Conservation (phyloP, 2,329 filamentous ascomycete species). For the Myotisia sp. region DNA sequence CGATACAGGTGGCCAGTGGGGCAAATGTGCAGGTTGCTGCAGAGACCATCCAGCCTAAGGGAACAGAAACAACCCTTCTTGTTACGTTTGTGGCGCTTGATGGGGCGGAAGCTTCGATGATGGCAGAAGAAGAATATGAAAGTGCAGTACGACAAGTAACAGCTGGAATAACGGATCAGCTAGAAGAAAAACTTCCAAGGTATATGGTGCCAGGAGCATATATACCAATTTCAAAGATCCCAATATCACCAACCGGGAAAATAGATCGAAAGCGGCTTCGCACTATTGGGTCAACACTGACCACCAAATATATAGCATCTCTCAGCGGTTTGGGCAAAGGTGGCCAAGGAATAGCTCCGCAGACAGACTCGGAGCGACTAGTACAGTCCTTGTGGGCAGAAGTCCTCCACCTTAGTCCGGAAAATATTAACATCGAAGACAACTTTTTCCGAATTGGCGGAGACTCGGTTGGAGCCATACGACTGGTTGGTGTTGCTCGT, state of each 20-base stretch:
- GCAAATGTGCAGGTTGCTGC: not conserved
- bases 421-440: conserved; percentile 1
- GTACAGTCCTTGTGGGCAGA: conserved; percentile 1
- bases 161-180: conserved; percentile 8
- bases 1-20: not conserved
- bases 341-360: not conserved
- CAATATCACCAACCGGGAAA: conserved; percentile 27
- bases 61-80: not conserved
- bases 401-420: not conserved
- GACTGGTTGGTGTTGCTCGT: conserved; percentile 2
- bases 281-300: conserved; percentile 3
- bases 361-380: conserved; percentile 2
- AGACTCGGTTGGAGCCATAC: conserved; percentile 28
- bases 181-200: conserved; percentile 14
- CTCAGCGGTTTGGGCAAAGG: not conserved
- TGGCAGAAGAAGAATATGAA: not conserved
- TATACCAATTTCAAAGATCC: conserved; percentile 25
- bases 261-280: conserved; percentile 21
- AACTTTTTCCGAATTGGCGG: conserved; percentile 17
- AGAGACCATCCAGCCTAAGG: not conserved
- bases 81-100: conserved; percentile 1
- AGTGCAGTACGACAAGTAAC: not conserved
- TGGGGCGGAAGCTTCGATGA: not conserved
- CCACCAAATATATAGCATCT: not conserved
- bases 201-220: conserved; percentile 26